These are phyloP conservation scores for Mycena galopus DNA, from an alignment of 768 basidiomycete genomes.

Conservation along the genomic window DNA sequence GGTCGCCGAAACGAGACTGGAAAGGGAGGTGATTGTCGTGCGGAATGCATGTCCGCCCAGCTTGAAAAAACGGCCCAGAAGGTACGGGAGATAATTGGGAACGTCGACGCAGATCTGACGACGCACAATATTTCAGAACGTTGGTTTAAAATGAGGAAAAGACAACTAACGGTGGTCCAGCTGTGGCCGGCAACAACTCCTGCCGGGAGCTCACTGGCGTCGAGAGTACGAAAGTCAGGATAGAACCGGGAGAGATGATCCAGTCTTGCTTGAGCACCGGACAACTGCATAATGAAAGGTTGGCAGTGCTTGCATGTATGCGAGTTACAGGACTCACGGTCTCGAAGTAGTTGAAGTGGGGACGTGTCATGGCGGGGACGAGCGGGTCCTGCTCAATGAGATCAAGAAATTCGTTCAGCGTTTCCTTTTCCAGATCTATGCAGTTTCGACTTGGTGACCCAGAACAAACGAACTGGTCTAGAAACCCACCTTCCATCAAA, in stretches of 20 bases:
- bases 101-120: not conserved
- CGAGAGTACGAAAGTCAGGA: not conserved
- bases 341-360: not conserved
- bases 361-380: not conserved
- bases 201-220: not conserved
- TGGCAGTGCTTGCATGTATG: not conserved
- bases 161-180: not conserved
- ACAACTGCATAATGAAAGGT: not conserved
- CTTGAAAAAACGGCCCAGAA: not conserved
- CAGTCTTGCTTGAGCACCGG: not conserved
- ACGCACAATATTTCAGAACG: not conserved
- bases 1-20: not conserved
- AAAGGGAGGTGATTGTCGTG: not conserved
- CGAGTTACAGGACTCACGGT: not conserved
- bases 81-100: not conserved
- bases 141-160: not conserved
- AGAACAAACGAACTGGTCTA: too few relatives aligned
- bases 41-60: not conserved
- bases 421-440: not conserved
- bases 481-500: not conserved
- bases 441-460: too few relatives aligned
- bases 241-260: not conserved
- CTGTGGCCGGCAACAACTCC: not conserved
- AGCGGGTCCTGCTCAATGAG: not conserved
- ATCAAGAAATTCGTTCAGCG: not conserved